Evolutionary conservation across 2,329 filamentous ascomycete species (phyloP).

Genomic region (Colletotrichum sp.): DNA sequence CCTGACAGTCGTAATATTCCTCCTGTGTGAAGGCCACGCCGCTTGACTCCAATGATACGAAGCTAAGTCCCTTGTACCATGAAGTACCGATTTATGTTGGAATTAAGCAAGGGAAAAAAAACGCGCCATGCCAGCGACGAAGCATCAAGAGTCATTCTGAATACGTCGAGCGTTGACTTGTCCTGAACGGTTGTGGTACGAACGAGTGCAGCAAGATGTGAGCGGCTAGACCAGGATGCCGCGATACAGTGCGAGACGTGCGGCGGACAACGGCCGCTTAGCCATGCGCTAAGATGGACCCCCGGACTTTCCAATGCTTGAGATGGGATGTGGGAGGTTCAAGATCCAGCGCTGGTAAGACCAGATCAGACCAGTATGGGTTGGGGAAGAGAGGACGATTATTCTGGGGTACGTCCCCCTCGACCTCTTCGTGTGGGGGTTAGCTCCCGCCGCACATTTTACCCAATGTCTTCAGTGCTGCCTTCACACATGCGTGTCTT

Average conservation of each 20-base stretch:
- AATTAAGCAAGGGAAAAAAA: background rate
- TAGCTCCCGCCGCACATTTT: background rate
- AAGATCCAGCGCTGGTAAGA: background rate
- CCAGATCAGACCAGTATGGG: background rate
- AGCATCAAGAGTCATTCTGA: background rate
- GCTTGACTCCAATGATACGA: background rate
- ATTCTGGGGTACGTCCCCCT: background rate
- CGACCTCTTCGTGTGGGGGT: background rate
- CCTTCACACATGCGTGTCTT: background rate
- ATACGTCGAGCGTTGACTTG: background rate
- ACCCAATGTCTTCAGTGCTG: background rate
- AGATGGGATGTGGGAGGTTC: background rate
- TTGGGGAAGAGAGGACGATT: background rate
- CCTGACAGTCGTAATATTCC: background rate
- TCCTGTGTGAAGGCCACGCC: background rate
- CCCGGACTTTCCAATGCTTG: background rate
- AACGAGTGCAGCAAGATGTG: background rate
- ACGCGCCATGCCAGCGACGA: background rate
- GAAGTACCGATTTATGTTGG: background rate
- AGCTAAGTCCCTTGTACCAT: background rate
- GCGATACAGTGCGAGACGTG: conserved; percentile 14
- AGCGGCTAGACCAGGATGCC: background rate
- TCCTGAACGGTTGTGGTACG: background rate
- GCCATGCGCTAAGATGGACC: background rate
- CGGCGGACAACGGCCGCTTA: background rate